Conservation (phyloP, 768 basidiomycete species). For the Paxillus involutus region DNA sequence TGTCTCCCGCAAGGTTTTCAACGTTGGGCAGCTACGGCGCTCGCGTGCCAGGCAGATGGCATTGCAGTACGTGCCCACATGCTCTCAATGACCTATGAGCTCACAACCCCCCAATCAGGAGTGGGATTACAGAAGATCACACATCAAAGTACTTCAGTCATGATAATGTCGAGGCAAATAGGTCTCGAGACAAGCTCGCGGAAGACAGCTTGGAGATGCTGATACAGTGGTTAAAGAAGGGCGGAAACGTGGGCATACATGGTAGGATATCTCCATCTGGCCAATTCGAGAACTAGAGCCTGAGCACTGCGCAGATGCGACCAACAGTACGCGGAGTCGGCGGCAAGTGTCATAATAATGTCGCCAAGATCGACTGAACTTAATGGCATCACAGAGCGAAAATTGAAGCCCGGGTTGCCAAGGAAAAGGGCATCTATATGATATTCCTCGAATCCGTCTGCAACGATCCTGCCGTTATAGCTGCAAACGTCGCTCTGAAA, state of each 20-base stretch:
- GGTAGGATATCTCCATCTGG: constrained; percentile 46
- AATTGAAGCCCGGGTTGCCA: constrained; percentile 79
- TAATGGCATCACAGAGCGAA: constrained; percentile 54
- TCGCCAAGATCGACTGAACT: not conserved
- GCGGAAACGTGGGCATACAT: constrained; percentile 97
- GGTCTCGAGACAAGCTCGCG: constrained; percentile 77
- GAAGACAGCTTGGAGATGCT: constrained; percentile 93
- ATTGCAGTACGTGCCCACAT: constrained; percentile 51
- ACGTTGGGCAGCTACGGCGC: constrained; percentile 92
- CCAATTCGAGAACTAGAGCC: not conserved
- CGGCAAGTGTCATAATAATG: constrained; percentile 45
- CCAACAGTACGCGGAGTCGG: constrained; percentile 81
- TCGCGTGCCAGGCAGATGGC: constrained; percentile 81
- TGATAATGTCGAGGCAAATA: constrained; percentile 74
- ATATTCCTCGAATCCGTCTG: constrained; percentile 96
- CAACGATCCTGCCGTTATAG: constrained; percentile 91
- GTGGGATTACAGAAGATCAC: constrained; percentile 88
- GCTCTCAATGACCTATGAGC: not conserved
- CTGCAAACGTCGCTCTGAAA: constrained; percentile 95
- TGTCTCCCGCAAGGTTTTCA: constrained; percentile 72
- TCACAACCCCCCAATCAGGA: constrained; percentile 39
- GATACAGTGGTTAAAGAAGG: constrained; percentile 92
- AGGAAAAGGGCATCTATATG: constrained; percentile 82
- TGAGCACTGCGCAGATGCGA: constrained; percentile 70
- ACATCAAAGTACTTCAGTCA: constrained; percentile 89